Conservation (phyloP, 768 basidiomycete genomes). For the Leccinum truebloodii region DNA sequence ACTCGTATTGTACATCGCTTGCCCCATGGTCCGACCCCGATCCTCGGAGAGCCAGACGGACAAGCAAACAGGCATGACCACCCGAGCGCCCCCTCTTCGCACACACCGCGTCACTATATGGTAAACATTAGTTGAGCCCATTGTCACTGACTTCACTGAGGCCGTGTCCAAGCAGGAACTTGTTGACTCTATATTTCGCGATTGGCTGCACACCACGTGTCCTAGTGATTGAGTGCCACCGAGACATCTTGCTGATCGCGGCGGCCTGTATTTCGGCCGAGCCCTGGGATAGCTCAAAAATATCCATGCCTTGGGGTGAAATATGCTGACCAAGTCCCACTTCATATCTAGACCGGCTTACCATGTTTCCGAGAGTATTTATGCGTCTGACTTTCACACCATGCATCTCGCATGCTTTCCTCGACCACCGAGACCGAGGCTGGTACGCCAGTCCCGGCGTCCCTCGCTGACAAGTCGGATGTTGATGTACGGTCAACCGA, state of each 20-base stretch:
- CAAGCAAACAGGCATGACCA: too few relatives aligned
- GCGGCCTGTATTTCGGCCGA: neutral
- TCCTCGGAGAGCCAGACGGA: too few relatives aligned
- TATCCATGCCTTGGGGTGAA: neutral
- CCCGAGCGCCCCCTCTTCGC: too few relatives aligned
- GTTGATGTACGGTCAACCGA: constrained; percentile 37
- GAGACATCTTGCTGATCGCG: neutral
- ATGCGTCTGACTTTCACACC: neutral
- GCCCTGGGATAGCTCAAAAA: neutral
- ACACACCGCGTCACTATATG: neutral
- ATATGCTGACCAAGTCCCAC: neutral
- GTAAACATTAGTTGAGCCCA: neutral
- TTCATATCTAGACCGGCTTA: neutral
- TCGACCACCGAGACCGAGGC: constrained; percentile 9
- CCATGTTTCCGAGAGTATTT: constrained; percentile 14
- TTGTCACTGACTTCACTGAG: neutral
- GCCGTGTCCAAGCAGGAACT: neutral
- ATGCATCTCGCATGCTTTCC: constrained; percentile 16
- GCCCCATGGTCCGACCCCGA: too few relatives aligned
- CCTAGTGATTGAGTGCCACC: neutral
- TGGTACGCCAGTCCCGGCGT: neutral
- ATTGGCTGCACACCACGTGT: neutral
- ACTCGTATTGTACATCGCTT: too few relatives aligned
- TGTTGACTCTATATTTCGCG: neutral
- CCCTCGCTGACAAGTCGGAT: neutral